Base-by-base conservation (phyloP, 305 asterid genomes). In the Ilex paraguariensis region DNA sequence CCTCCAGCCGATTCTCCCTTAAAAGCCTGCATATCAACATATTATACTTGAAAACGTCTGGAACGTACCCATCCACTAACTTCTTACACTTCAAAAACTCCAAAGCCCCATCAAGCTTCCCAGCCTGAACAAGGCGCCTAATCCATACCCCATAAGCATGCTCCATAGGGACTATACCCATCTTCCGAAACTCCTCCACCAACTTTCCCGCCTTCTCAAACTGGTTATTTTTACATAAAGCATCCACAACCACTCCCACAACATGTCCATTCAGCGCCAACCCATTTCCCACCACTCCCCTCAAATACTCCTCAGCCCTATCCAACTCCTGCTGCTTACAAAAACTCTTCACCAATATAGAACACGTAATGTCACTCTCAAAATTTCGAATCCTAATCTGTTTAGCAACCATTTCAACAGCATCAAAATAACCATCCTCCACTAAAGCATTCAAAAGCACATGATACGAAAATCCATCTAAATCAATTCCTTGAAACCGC, bases 401-500 rank as follows among this genome's bases (percentile, higher is more conserved):
- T 66, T 63, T 78, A 6, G 74, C 66, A 60, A 92, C 45, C 57
- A 75, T 66, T 57, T 85, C 85, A 33, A 70, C 88, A 12, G 72
- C 83, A 60, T 75, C 87, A 66, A 66, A 84, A 65, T 63, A 71
- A n/a, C 83, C 85, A 49, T 72, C 78, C 61, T 92, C 98, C 31
- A 87, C 87, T 12, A 92, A 80, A 14, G 90, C 72, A 76, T 92
- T 87, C 81, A 92, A 65, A 21, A 92, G 81, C 59, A 92, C 86
- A 13, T 89, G 90, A 61, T 85, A 90, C 36, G 82, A 73, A 45
- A 82, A 56, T 8, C 33, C 51, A 59, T 87, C 95, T 76, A 90
- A 80, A 72, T 87, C 97, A 49, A 70, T 11, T 33, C 97, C 98
- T 30, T 40, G 53, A 58, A 75, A 92, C n/a, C 98, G 84, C 95